These are phyloP conservation scores for Malus asiatica DNA, from an alignment of 306 rosid genomes.

Conservation along the genomic window DNA sequence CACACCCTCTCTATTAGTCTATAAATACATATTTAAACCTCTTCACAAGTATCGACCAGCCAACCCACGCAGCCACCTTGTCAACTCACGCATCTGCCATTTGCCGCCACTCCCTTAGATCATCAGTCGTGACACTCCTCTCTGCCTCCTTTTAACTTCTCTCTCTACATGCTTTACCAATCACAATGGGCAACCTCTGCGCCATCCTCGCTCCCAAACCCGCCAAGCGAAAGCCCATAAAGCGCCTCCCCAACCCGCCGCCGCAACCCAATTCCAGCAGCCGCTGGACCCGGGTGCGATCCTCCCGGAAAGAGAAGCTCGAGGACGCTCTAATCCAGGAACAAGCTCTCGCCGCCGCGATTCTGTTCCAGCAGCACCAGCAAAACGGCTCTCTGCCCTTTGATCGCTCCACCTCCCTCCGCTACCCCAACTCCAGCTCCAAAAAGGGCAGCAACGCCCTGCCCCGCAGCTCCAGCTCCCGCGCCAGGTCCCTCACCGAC, in stretches of 20 bases:
- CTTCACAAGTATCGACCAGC: not conserved
- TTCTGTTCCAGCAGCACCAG: conserved; percentile 61
- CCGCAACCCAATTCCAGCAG: conserved; percentile 27
- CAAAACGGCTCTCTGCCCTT: conserved; percentile 42
- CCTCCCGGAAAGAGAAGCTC: conserved; percentile 47
- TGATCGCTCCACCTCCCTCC: conserved; percentile 74
- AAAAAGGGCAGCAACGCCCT: conserved; percentile 43
- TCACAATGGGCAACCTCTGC: conserved; percentile 78
- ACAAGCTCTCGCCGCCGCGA: conserved; percentile 86
- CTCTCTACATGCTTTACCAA: conserved; percentile 33
- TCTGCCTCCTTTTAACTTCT: not conserved
- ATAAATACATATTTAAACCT: not conserved
- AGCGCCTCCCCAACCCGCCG: conserved; percentile 50
- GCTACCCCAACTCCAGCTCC: conserved; percentile 54
- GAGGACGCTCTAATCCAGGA: conserved; percentile 55
- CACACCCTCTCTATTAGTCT: not conserved
- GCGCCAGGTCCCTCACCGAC: conserved; percentile 81
- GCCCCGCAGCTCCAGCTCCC: conserved; percentile 83
- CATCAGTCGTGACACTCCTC: not conserved
- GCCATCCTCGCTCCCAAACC: conserved; percentile 43
- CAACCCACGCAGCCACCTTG: not conserved
- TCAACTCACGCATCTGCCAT: not conserved
- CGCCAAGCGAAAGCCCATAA: conserved; percentile 26
- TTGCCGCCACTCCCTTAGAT: not conserved
- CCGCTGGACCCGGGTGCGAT: conserved; percentile 50